Evolutionary conservation across 192 early-diverging fungal genomes (phyloP).

Genomic region (Umbelopsis sp.): DNA sequence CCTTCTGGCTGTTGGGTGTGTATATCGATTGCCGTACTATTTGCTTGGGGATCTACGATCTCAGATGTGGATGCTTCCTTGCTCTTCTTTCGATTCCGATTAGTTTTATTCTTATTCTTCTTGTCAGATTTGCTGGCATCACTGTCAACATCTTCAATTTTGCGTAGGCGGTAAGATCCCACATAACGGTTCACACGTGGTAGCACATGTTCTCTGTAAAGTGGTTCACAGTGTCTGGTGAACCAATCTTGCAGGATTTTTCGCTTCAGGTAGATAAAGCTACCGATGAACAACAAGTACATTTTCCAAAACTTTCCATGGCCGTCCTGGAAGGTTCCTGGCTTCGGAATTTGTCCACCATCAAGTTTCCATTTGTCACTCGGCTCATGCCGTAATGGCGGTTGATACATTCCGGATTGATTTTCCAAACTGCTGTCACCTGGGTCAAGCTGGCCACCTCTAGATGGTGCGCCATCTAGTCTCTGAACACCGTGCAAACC

Average conservation of each 20-base stretch:
- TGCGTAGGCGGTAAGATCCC: background rate
- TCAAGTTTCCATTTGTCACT: background rate
- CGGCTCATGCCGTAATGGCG: background rate
- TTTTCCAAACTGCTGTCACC: background rate
- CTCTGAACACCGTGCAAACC: background rate
- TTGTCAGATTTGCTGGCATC: slow-evolving; percentile 2
- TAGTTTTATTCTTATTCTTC: background rate
- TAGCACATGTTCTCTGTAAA: background rate
- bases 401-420: background rate
- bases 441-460: background rate
- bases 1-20: background rate
- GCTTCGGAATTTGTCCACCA: background rate
- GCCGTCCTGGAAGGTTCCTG: slow-evolving; percentile 30
- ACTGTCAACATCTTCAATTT: background rate
- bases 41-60: background rate
- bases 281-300: slow-evolving; percentile 17
- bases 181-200: background rate
- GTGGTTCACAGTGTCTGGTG: background rate
- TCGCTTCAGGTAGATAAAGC: slow-evolving; percentile 20
- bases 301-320: slow-evolving; percentile 31
- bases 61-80: background rate
- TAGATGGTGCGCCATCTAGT: background rate
- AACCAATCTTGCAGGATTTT: background rate
- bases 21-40: background rate
- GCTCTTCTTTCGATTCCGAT: slow-evolving; percentile 13